These are phyloP conservation scores for Globisporangium alternatum DNA, from an alignment of 352 stramenopile genomes.

Conservation along the genomic window DNA sequence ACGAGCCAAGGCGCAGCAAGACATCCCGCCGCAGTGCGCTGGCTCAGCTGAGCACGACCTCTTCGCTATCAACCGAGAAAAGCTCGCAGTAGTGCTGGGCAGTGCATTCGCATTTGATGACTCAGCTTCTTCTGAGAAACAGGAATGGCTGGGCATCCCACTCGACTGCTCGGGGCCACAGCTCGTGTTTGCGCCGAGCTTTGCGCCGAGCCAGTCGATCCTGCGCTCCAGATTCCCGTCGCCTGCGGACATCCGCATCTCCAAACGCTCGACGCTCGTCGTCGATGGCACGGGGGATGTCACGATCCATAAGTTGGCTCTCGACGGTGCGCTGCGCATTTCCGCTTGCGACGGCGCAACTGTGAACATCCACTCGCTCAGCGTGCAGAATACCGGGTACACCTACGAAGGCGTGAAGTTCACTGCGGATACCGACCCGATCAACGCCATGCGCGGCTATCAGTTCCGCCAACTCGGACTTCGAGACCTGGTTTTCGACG, in stretches of 20 bases:
- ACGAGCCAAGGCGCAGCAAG: conserved; percentile 40
- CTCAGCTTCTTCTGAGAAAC: conserved; percentile 11
- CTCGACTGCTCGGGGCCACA: conserved; percentile 41
- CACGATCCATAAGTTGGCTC: conserved; percentile 32
- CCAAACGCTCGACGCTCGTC: conserved; percentile 51
- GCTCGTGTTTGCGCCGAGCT: conserved; percentile 39
- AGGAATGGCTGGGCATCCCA: conserved; percentile 50
- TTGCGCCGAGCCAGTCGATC: conserved; percentile 31
- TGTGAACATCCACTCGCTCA: conserved; percentile 40
- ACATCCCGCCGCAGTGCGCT: conserved; percentile 61
- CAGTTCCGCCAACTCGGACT: conserved; percentile 32
- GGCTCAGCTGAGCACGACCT: conserved; percentile 66
- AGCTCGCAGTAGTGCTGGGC: conserved; percentile 29
- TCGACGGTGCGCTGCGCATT: conserved; percentile 58
- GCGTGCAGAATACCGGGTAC: conserved; percentile 45
- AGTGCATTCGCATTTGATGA: conserved; percentile 10
- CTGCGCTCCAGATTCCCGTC: conserved; percentile 32
- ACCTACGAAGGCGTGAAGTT: conserved; percentile 32
- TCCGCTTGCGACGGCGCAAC: conserved; percentile 36
- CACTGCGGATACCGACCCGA: conserved; percentile 20
- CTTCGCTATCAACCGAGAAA: conserved; percentile 44
- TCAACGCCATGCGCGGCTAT: conserved; percentile 64
- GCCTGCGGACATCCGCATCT: conserved; percentile 30
- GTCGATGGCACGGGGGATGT: conserved; percentile 36
- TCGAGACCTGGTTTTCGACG: conserved; percentile 43